Conservation (phyloP, 495 filamentous ascomycete species). For the Cryomyces antarcticus region DNA sequence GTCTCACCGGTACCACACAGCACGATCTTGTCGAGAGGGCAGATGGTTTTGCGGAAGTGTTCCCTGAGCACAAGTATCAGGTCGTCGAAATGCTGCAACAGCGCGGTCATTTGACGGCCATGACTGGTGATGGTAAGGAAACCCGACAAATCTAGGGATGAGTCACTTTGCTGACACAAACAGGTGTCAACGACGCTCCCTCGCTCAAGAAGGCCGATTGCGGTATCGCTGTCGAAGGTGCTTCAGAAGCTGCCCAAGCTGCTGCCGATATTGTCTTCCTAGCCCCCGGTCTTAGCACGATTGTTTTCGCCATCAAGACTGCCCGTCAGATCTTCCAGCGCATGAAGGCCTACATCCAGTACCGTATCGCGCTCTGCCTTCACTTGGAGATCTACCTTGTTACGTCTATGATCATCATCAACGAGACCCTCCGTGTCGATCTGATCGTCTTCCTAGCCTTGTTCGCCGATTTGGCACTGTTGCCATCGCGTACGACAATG, state of each 20-base stretch:
- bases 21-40: constrained; percentile 59
- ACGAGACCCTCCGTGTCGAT: constrained; percentile 44
- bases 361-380: constrained; percentile 59
- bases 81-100: constrained; percentile 60
- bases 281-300: constrained; percentile 54
- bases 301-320: constrained; percentile 60
- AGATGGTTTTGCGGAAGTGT: constrained; percentile 59
- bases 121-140: constrained; percentile 40
- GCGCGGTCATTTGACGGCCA: constrained; percentile 52
- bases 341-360: constrained; percentile 67
- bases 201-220: constrained; percentile 56
- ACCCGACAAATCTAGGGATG: not conserved
- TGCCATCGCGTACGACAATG: constrained; percentile 59
- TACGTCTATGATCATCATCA: constrained; percentile 57
- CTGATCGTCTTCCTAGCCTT: constrained; percentile 60
- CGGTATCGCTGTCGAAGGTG: constrained; percentile 62
- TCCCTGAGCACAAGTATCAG: constrained; percentile 63
- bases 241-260: constrained; percentile 56
- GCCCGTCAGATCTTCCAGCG: constrained; percentile 66
- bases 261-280: constrained; percentile 67
- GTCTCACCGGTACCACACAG: constrained; percentile 49
- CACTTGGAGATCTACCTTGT: constrained; percentile 64
- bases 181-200: constrained; percentile 52
- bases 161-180: constrained; percentile 1
- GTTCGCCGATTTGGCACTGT: constrained; percentile 60